Evolutionary conservation across 1,284 basidiomycete genomes (phyloP).

Genomic region (Amylostereum chailletii): DNA sequence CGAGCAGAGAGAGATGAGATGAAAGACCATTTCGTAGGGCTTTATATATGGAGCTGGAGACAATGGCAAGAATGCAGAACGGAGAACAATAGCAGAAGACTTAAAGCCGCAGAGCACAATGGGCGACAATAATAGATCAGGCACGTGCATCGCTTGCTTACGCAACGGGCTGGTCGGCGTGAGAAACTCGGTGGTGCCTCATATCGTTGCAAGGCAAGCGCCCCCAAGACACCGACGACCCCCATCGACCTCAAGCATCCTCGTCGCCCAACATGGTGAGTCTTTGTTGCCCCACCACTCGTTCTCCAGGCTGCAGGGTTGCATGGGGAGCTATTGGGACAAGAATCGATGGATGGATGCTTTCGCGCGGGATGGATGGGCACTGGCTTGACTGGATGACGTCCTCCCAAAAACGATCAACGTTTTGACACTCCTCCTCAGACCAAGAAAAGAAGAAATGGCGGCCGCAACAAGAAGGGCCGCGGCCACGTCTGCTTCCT

Average conservation of each 20-base stretch:
- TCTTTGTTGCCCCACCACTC: constrained; percentile 7
- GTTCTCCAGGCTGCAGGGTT: constrained; percentile 5
- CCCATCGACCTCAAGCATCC: constrained; percentile 20
- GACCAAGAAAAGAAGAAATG: constrained; percentile 99
- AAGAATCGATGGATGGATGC: constrained; percentile 9
- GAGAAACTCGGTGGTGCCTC: not conserved
- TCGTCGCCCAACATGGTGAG: constrained; percentile 27
- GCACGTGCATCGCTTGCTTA: not conserved
- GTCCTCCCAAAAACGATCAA: not conserved
- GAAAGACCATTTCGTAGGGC: not conserved
- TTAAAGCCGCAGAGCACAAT: not conserved
- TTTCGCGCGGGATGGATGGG: constrained; percentile 1
- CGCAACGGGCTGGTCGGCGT: not conserved
- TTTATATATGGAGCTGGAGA: not conserved
- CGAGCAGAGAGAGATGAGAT: not conserved
- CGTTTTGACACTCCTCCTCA: constrained; percentile 20
- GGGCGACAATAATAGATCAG: not conserved
- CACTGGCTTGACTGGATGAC: not conserved
- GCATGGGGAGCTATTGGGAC: constrained; percentile 1
- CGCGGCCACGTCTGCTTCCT: constrained; percentile 93
- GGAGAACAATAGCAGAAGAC: not conserved
- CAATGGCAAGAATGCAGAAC: not conserved
- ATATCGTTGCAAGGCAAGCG: constrained; percentile 6
- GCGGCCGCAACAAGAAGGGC: constrained; percentile 97
- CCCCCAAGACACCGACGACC: constrained; percentile 17